These are phyloP conservation scores for Gynochthodes officinalis DNA, from an alignment of 257 asterid species.

Conservation along the genomic window DNA sequence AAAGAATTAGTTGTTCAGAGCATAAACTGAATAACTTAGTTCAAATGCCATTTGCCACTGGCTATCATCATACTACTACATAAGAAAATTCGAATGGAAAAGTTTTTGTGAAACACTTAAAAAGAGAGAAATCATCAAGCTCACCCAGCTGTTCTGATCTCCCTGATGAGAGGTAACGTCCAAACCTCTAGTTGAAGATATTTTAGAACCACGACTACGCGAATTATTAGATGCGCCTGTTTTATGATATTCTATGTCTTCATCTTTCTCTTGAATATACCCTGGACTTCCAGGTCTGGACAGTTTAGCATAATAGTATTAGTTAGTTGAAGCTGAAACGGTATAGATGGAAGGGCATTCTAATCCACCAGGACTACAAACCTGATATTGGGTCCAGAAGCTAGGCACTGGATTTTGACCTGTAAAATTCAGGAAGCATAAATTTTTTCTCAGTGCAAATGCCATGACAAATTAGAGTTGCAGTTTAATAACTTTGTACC, in stretches of 20 bases:
- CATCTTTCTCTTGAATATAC: conserved; percentile 35
- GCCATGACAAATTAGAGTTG: not conserved
- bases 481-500: not conserved
- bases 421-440: conserved; percentile 30
- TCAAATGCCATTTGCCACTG: too few species aligned
- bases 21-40: too few species aligned
- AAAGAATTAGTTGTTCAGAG: not conserved
- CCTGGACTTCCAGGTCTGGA: conserved; percentile 54
- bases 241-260: conserved; percentile 25
- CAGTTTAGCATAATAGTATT: conserved; percentile 6
- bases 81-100: not conserved
- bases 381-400: conserved; percentile 56
- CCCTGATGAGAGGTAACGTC: conserved; percentile 34
- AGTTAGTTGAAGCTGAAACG: conserved; percentile 13
- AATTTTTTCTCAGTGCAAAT: conserved; percentile 10
- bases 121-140: conserved; percentile 9
- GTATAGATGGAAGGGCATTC: conserved; percentile 13
- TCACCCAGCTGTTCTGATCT: conserved; percentile 51
- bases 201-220: conserved; percentile 25
- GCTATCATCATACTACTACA: too few species aligned
- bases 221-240: conserved; percentile 39
- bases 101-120: not conserved
- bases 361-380: conserved; percentile 27
- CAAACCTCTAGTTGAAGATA: conserved; percentile 29
- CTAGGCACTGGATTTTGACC: conserved; percentile 72